phyloP scores from a whole-genome alignment of 495 filamentous ascomycete genomes.

The Astrothelium subdiscretum region DNA sequence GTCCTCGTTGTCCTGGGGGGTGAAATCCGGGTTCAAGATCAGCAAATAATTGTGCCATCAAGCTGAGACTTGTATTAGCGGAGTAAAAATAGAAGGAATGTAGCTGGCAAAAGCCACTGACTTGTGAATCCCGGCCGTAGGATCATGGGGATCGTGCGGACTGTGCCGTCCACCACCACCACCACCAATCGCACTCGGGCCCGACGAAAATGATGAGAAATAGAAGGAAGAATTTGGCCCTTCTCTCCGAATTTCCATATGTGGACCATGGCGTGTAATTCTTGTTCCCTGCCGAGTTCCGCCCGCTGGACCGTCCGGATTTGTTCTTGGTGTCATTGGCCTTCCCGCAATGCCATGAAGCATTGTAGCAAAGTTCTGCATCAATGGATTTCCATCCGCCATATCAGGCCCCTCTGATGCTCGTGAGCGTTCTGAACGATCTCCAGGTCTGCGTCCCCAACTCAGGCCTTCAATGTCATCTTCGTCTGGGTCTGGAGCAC shows the following conservation, averaged over 20 bases:
- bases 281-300: neutral
- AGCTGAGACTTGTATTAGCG: neutral
- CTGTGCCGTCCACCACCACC: neutral
- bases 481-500: conserved; percentile 30
- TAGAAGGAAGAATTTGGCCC: neutral
- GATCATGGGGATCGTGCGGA: neutral
- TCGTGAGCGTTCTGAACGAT: conserved; percentile 16
- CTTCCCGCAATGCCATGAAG: conserved; percentile 5
- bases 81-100: neutral
- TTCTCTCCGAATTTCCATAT: neutral
- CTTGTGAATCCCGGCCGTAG: neutral
- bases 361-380: conserved; percentile 7
- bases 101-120: neutral
- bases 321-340: neutral
- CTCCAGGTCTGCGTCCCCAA: conserved; percentile 20
- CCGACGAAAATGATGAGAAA: neutral
- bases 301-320: neutral
- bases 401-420: neutral
- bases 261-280: neutral
- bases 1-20: neutral
- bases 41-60: neutral
- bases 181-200: neutral
- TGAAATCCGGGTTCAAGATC: neutral
- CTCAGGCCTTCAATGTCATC: conserved; percentile 28
- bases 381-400: neutral